Evolutionary conservation across 352 stramenopile species (phyloP).

Genomic region (Phytopythium helicoides): DNA sequence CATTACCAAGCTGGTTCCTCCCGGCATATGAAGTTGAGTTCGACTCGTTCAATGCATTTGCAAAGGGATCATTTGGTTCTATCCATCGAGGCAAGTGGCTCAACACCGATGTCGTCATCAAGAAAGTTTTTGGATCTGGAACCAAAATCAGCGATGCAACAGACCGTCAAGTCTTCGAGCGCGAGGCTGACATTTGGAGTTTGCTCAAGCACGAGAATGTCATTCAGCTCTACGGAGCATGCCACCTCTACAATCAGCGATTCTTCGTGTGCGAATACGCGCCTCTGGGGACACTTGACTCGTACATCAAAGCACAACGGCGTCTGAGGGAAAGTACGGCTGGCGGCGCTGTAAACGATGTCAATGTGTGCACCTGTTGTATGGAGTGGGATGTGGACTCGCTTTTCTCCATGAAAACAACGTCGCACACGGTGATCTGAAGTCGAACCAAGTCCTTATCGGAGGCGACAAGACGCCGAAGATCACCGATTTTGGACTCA

Average conservation of each 20-base stretch:
- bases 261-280: constrained; percentile 20
- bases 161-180: constrained; percentile 12
- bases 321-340: too few relatives aligned
- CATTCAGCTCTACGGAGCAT: constrained; percentile 11
- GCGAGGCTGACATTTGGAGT: constrained; percentile 13
- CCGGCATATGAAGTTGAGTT: constrained; percentile 22
- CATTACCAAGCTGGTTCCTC: constrained; percentile 23
- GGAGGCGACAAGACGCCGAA: constrained; percentile 5
- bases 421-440: constrained; percentile 9
- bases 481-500: constrained; percentile 12
- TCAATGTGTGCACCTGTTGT: constrained; percentile 6
- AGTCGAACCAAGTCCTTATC: constrained; percentile 15
- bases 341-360: not conserved
- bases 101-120: constrained; percentile 22
- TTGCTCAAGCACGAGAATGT: constrained; percentile 9
- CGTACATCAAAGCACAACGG: not conserved
- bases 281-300: not conserved
- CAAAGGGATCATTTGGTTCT: constrained; percentile 18
- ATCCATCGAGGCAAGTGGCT: constrained; percentile 28
- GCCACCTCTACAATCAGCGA: constrained; percentile 6
- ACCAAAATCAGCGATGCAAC: not conserved
- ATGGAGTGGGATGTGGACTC: constrained; percentile 1
- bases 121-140: constrained; percentile 7
- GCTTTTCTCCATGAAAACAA: constrained; percentile 3
- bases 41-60: constrained; percentile 20